phyloP scores from a whole-genome alignment of 108 stramenopile species.

The Epipyxis sp. region DNA sequence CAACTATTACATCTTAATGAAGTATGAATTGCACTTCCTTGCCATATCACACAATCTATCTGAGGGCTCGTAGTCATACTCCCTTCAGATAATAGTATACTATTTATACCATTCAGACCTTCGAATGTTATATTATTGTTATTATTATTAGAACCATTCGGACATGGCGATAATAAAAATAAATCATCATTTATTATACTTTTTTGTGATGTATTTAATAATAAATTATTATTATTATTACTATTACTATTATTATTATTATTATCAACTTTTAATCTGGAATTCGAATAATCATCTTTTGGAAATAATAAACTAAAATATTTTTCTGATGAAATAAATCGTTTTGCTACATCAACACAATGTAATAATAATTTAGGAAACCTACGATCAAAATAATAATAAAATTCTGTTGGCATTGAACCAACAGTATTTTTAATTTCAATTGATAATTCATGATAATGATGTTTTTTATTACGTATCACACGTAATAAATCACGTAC shows the following conservation, averaged over 20 bases:
- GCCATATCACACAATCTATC: constrained; percentile 9
- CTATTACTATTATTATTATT: too few species aligned
- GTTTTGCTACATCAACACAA: constrained; percentile 60
- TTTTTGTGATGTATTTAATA: constrained; percentile 51
- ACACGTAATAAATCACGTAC: constrained; percentile 79
- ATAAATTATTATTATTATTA: constrained; percentile 55
- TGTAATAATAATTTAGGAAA: constrained; percentile 85
- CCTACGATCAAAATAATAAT: constrained; percentile 65
- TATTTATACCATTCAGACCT: too few species aligned
- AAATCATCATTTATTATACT: neutral
- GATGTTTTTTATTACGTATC: constrained; percentile 90
- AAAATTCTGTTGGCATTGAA: constrained; percentile 23
- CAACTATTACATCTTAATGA: constrained; percentile 26
- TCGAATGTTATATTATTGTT: too few species aligned
- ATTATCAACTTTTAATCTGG: too few species aligned
- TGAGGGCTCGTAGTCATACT: neutral
- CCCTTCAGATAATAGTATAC: neutral
- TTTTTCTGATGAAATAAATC: constrained; percentile 49
- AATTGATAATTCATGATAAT: constrained; percentile 78
- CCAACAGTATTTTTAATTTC: constrained; percentile 55
- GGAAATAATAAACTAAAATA: constrained; percentile 21
- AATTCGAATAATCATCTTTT: too few species aligned
- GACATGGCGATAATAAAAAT: neutral
- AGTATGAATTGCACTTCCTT: neutral
- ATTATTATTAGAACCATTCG: too few species aligned